A percentile compares a stretch with the other conserved stretches of the same genome.
Evolutionary conservation across 306 rosid genomes (phyloP).

Genomic region (Luffa aegyptiaca): DNA sequence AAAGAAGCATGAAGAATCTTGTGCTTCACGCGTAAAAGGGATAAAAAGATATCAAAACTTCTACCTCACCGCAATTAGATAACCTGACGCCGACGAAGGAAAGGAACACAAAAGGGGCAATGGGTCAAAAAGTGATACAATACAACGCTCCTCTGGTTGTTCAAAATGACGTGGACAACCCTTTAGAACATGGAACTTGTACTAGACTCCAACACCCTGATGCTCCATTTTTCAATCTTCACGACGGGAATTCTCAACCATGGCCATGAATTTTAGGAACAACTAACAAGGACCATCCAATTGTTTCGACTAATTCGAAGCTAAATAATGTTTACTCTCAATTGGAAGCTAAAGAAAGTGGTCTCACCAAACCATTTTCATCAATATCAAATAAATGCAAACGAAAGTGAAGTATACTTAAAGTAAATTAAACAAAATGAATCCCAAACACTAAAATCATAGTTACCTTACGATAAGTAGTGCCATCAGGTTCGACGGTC

Average conservation of each 20-base stretch:
- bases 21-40: constrained; percentile 53
- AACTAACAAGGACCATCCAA: background rate
- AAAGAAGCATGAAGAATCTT: constrained; percentile 33
- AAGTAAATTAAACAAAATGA: background rate
- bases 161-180: background rate
- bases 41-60: constrained; percentile 6
- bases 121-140: background rate
- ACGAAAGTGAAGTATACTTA: background rate
- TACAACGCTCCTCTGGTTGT: background rate
- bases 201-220: background rate
- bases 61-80: constrained; percentile 4
- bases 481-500: constrained; percentile 77
- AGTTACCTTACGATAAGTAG: constrained; percentile 81
- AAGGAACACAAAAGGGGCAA: constrained; percentile 3
- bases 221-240: constrained; percentile 2
- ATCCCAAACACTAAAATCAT: background rate
- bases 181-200: background rate
- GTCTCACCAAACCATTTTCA: background rate
- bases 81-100: constrained; percentile 19
- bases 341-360: background rate
- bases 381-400: background rate
- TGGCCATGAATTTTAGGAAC: background rate
- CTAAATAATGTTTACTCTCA: background rate
- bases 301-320: background rate
- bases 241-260: background rate